phyloP scores from a whole-genome alignment of 176 grass and related monocot genomes.

The Oropetium thomaeum region DNA sequence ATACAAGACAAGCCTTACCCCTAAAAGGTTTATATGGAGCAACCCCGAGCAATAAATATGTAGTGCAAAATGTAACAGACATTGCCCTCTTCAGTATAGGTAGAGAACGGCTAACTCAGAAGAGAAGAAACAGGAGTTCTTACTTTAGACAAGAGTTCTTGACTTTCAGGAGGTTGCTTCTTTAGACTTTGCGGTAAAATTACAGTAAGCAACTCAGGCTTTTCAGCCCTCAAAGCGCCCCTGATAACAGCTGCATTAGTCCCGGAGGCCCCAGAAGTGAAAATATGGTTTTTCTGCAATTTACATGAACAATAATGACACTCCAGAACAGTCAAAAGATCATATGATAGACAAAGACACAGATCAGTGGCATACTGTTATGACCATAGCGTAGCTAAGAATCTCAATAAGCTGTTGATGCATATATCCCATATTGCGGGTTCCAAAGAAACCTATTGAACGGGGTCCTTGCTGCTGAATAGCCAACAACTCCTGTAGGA shows the following conservation, averaged over 20 bases:
- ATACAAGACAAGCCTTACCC: too few species aligned
- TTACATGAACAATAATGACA: conserved; percentile 10
- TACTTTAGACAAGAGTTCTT: conserved; percentile 96
- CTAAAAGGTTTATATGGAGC: too few species aligned
- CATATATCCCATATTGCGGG: conserved; percentile 97
- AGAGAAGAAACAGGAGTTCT: conserved; percentile 23
- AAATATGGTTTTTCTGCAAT: conserved; percentile 99
- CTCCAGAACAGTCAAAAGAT: neutral
- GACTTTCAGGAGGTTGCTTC: conserved; percentile 93
- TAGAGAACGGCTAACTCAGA: neutral
- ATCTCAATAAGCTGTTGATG: conserved; percentile 99
- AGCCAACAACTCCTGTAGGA: conserved; percentile 80
- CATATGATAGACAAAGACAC: neutral
- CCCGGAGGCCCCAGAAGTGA: conserved; percentile 92
- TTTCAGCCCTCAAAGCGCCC: conserved; percentile 99
- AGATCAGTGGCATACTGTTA: conserved; percentile 68
- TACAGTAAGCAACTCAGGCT: conserved; percentile 92
- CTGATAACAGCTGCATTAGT: conserved; percentile 99
- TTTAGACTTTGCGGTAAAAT: conserved; percentile 97
- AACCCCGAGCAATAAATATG: neutral
- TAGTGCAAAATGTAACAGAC: neutral
- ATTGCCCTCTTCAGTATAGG: neutral
- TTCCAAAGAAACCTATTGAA: conserved; percentile 95
- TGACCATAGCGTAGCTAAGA: conserved; percentile 99
- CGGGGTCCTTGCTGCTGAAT: conserved; percentile 98